These are phyloP conservation scores for Aureobasidium sp. DNA, from an alignment of 2,329 filamentous ascomycete genomes.

Conservation along the genomic window DNA sequence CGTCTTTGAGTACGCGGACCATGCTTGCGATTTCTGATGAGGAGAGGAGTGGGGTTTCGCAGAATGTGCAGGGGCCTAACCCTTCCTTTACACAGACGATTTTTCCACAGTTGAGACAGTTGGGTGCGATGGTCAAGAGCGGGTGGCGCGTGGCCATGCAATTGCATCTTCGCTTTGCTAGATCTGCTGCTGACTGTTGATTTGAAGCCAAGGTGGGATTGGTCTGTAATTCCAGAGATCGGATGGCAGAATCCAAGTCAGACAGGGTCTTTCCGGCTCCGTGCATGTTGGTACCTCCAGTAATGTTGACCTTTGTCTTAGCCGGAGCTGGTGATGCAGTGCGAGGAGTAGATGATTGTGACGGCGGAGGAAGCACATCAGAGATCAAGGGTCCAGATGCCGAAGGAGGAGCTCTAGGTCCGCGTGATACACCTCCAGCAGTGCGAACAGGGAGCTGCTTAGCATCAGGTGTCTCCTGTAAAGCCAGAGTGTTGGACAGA, in stretches of 20 bases:
- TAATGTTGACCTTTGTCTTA: slow-evolving; percentile 60
- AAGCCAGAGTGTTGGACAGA: slow-evolving; percentile 37
- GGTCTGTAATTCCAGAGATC: slow-evolving; percentile 80
- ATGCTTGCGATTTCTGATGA: slow-evolving; percentile 72
- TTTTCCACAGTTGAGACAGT: slow-evolving; percentile 87
- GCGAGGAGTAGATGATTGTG: slow-evolving; percentile 37
- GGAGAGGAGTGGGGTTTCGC: slow-evolving; percentile 64
- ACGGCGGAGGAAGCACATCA: slow-evolving; percentile 44
- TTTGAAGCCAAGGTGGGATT: slow-evolving; percentile 58
- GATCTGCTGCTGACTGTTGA: slow-evolving; percentile 39
- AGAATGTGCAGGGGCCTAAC: slow-evolving; percentile 88
- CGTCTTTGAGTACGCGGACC: slow-evolving; percentile 72
- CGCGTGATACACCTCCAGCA: slow-evolving; percentile 37
- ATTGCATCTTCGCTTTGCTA: slow-evolving; percentile 61
- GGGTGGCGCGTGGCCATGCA: slow-evolving; percentile 86
- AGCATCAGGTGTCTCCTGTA: slow-evolving; percentile 45
- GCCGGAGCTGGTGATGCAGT: slow-evolving; percentile 42
- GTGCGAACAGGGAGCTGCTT: slow-evolving; percentile 35
- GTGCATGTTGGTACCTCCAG: slow-evolving; percentile 74
- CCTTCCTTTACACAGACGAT: slow-evolving; percentile 93
- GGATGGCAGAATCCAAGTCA: slow-evolving; percentile 69
- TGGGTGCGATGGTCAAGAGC: slow-evolving; percentile 81
- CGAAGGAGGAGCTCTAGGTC: slow-evolving; percentile 52
- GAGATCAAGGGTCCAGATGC: slow-evolving; percentile 74
- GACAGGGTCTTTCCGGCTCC: slow-evolving; percentile 66